phyloP scores from a whole-genome alignment of 495 filamentous ascomycete genomes.

The Cryomyces minteri region DNA sequence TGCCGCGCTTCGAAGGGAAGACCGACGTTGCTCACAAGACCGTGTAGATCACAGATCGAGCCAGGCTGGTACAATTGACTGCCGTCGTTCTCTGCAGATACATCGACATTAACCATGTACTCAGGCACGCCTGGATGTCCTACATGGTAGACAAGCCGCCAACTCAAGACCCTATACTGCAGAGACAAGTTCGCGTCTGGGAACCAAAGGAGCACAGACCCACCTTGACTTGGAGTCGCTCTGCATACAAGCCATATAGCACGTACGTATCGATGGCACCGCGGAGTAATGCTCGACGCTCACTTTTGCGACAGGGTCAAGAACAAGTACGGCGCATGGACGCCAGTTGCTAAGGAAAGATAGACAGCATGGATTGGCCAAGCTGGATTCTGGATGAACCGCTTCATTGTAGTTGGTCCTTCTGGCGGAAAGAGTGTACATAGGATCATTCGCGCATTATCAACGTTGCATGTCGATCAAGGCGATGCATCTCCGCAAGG shows the following conservation, averaged over 20 bases:
- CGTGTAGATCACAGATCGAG: constrained; percentile 49
- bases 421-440: too few relatives aligned
- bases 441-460: too few relatives aligned
- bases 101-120: background rate
- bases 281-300: background rate
- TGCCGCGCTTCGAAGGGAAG: too few relatives aligned
- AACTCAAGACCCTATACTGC: constrained; percentile 49
- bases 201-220: constrained; percentile 55
- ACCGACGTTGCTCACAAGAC: too few relatives aligned
- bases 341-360: constrained; percentile 15
- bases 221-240: constrained; percentile 53
- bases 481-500: too few relatives aligned
- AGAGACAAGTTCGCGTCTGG: constrained; percentile 49
- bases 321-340: constrained; percentile 21
- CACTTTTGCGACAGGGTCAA: constrained; percentile 13
- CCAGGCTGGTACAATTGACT: constrained; percentile 55
- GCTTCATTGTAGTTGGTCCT: too few relatives aligned
- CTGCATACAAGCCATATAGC: constrained; percentile 79
- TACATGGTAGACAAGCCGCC: constrained; percentile 86
- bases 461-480: too few relatives aligned
- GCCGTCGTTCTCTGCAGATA: background rate
- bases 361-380: background rate
- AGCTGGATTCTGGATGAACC: too few relatives aligned
- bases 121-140: constrained; percentile 90
- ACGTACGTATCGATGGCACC: constrained; percentile 43